Conservation (phyloP, 2,329 filamentous ascomycete species). For the Xylariales sp. region DNA sequence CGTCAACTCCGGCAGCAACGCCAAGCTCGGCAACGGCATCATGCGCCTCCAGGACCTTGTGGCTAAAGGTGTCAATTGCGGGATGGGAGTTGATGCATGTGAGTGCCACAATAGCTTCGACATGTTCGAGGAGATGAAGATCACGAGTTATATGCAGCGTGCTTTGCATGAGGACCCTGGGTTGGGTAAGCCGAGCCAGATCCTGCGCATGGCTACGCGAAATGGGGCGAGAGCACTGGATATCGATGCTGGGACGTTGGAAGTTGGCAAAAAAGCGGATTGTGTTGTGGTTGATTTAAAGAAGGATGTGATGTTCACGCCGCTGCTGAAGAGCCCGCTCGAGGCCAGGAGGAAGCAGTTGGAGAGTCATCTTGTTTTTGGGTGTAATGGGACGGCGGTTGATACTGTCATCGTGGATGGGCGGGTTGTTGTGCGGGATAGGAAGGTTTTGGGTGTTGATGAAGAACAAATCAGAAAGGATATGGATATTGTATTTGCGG, state of each 20-base stretch:
- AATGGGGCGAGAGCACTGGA: constrained; percentile 19
- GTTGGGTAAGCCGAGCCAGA: constrained; percentile 14
- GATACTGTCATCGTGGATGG: constrained; percentile 21
- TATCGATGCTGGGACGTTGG: constrained; percentile 17
- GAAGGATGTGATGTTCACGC: constrained; percentile 23
- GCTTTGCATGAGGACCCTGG: constrained; percentile 14
- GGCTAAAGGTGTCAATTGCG: constrained; percentile 17
- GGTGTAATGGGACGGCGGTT: constrained; percentile 20
- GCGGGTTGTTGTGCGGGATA: constrained; percentile 15
- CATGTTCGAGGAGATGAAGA: constrained; percentile 23
- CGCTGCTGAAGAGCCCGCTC: constrained; percentile 12
- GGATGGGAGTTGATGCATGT: constrained; percentile 19
- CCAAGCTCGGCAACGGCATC: constrained; percentile 20
- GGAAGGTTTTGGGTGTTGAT: constrained; percentile 19
- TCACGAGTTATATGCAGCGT: constrained; percentile 18
- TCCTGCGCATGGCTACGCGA: constrained; percentile 19
- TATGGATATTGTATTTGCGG: constrained; percentile 16
- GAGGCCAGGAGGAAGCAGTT: constrained; percentile 13
- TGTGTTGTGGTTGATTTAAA: constrained; percentile 20
- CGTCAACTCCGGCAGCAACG: constrained; percentile 18
- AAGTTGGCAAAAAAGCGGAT: constrained; percentile 19
- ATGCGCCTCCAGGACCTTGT: constrained; percentile 15
- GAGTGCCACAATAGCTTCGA: constrained; percentile 22
- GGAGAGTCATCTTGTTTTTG: constrained; percentile 20
- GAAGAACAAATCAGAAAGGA: constrained; percentile 16